A percentile compares a stretch with the other conserved stretches of the same genome.
phyloP scores from a whole-genome alignment of 2,329 filamentous ascomycete species.

The Hymenoscyphus infarciens region DNA sequence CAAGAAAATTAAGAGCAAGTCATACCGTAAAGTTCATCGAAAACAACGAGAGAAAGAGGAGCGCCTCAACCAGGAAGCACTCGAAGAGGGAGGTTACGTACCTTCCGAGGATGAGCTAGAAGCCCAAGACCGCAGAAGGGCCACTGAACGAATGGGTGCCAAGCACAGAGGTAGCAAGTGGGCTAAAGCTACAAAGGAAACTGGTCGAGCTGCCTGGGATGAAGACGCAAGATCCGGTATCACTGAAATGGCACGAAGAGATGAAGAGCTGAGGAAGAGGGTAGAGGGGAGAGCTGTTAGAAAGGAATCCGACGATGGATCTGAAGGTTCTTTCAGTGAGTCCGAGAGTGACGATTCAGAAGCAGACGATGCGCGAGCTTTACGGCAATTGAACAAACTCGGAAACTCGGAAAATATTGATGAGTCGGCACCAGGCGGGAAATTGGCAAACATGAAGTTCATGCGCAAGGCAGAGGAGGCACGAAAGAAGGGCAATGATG shows the following conservation, averaged over 20 bases:
- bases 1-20: constrained; percentile 98
- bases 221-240: constrained; percentile 64
- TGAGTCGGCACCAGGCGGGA: constrained; percentile 53
- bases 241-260: constrained; percentile 60
- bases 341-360: constrained; percentile 54
- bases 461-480: constrained; percentile 86
- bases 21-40: constrained; percentile 87
- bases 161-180: constrained; percentile 70
- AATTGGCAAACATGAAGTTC: constrained; percentile 82
- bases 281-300: constrained; percentile 59
- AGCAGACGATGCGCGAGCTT: constrained; percentile 45
- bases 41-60: constrained; percentile 65
- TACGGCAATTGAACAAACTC: constrained; percentile 46
- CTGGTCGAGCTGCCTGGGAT: constrained; percentile 64
- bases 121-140: constrained; percentile 58
- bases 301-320: constrained; percentile 40
- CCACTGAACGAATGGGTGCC: constrained; percentile 66
- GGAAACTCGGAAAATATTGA: constrained; percentile 46
- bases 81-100: constrained; percentile 56
- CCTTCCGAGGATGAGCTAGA: constrained; percentile 63
- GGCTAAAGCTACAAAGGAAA: constrained; percentile 65
- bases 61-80: constrained; percentile 53
- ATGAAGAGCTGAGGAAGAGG: constrained; percentile 63
- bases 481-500: constrained; percentile 76
- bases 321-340: constrained; percentile 53